Conservation (phyloP, 148 eudicot genomes). For the Talinum fruticosum region DNA sequence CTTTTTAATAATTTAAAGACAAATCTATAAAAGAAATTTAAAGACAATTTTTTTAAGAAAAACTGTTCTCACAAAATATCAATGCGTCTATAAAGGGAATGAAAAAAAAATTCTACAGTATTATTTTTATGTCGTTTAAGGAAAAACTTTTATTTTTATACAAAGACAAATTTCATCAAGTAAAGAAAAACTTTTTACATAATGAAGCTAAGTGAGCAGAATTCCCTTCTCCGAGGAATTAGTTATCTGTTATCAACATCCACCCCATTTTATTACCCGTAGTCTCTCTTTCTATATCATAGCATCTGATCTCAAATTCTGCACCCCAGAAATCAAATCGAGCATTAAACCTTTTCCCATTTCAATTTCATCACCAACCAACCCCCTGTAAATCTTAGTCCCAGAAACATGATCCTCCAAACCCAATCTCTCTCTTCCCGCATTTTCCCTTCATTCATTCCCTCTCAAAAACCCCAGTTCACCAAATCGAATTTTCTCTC, state of each 20-base stretch:
- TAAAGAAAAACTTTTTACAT: background rate
- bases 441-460: constrained; percentile 31
- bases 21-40: too few species aligned
- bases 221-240: background rate
- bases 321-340: background rate
- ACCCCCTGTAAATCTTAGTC: background rate
- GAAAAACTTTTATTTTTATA: too few species aligned
- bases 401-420: constrained; percentile 34
- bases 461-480: constrained; percentile 19
- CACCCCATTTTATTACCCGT: background rate
- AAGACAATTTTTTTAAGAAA: too few species aligned
- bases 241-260: background rate
- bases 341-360: background rate
- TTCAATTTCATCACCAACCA: background rate
- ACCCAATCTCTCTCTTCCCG: constrained; percentile 33
- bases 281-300: background rate
- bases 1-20: too few species aligned
- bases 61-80: too few species aligned
- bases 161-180: background rate
- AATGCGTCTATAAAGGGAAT: too few species aligned
- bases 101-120: too few species aligned
- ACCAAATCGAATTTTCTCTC: constrained; percentile 25
- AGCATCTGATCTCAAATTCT: background rate
- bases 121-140: too few species aligned
- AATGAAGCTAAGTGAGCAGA: background rate